phyloP scores from a whole-genome alignment of 192 early-diverging fungal genomes.

The Allomyces javanicus region DNA sequence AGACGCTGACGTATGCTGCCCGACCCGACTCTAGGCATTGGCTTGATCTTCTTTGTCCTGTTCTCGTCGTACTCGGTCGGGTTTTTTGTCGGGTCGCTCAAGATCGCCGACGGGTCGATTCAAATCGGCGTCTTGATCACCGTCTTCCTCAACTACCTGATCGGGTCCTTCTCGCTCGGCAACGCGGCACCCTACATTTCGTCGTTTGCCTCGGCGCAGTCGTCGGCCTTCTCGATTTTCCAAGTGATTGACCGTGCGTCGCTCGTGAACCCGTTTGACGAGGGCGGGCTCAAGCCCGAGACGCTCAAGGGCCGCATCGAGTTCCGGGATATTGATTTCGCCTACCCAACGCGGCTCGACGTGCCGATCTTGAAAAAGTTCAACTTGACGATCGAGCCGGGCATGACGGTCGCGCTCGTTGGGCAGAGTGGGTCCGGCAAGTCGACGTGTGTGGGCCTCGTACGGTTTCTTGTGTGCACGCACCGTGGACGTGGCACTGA shows the following conservation, averaged over 20 bases:
- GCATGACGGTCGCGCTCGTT: conserved; percentile 74
- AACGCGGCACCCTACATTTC: conserved; percentile 15
- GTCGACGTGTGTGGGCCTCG: conserved; percentile 60
- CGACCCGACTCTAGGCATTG: conserved; percentile 10
- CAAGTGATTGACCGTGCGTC: conserved; percentile 25
- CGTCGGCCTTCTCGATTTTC: conserved; percentile 23
- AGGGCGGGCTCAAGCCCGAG: conserved; percentile 17
- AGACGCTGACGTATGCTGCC: conserved; percentile 2
- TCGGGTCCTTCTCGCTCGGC: conserved; percentile 23
- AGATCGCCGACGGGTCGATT: conserved; percentile 12
- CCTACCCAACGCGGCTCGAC: conserved; percentile 67
- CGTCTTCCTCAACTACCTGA: conserved; percentile 18
- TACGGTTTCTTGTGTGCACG: conserved; percentile 1
- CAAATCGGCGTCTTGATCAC: conserved; percentile 14
- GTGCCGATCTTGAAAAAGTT: conserved; percentile 58
- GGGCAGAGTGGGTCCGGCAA: conserved; percentile 74
- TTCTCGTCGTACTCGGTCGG: conserved; percentile 18
- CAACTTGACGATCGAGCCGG: conserved; percentile 44
- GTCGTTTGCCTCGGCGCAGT: conserved; percentile 6
- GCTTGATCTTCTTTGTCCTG: conserved; percentile 13
- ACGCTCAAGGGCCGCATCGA: conserved; percentile 44
- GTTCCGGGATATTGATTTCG: conserved; percentile 58
- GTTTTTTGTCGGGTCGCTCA: conserved; percentile 17
- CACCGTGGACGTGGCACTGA: too few relatives aligned
- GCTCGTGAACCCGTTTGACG: conserved; percentile 20